phyloP scores from a whole-genome alignment of 495 filamentous ascomycete genomes.

The Mycothermus thermophilus region DNA sequence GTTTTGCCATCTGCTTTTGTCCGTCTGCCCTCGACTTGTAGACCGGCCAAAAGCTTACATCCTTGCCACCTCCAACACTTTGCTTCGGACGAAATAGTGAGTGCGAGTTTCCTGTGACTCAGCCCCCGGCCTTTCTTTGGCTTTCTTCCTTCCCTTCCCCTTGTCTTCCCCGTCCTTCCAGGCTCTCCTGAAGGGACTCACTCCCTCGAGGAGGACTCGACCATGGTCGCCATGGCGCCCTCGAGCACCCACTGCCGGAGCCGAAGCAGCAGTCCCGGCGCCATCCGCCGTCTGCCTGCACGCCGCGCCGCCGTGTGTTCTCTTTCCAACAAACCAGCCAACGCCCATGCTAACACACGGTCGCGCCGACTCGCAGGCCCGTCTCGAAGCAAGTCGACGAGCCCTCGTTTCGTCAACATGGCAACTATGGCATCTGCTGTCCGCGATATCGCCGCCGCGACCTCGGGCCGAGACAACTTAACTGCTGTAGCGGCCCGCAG shows the following conservation, averaged over 20 bases:
- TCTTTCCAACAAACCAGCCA: not conserved
- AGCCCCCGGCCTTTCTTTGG: not conserved
- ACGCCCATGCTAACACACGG: constrained; percentile 8
- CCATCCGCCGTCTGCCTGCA: not conserved
- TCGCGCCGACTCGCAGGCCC: constrained; percentile 23
- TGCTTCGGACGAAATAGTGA: constrained; percentile 12
- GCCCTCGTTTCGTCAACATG: constrained; percentile 37
- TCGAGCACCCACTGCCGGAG: constrained; percentile 1
- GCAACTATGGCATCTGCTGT: constrained; percentile 45
- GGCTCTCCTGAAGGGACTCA: not conserved
- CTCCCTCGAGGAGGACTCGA: not conserved
- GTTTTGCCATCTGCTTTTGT: constrained; percentile 14
- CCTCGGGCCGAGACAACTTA: constrained; percentile 46
- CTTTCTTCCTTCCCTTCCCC: not conserved
- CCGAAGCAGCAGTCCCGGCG: constrained; percentile 2
- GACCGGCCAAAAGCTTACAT: constrained; percentile 9
- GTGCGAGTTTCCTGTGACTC: constrained; percentile 14
- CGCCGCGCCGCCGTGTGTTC: not conserved
- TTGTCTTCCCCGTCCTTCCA: not conserved
- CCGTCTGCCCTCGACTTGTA: not conserved
- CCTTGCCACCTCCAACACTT: constrained; percentile 15
- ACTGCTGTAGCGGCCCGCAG: constrained; percentile 45
- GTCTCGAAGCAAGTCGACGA: constrained; percentile 34
- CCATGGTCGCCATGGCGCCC: not conserved
- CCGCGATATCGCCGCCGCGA: constrained; percentile 56